Evolutionary conservation across 1,284 basidiomycete species (phyloP).

Genomic region (Rhodotorula sp.): DNA sequence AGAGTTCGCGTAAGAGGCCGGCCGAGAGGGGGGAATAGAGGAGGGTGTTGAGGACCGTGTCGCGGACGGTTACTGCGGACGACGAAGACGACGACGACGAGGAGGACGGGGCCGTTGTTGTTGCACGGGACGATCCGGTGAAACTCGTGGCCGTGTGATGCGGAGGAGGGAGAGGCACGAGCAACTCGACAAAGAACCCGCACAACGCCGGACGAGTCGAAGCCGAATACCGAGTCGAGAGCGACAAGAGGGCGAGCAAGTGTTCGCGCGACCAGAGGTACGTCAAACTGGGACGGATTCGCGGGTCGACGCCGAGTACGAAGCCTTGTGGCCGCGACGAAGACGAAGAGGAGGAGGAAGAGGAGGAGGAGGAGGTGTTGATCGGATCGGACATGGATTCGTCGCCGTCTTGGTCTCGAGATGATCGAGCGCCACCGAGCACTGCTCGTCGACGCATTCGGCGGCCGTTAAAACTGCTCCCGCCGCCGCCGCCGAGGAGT

Average conservation of each 20-base stretch:
- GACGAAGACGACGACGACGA: slow-evolving; percentile 59
- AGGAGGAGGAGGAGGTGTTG: no score
- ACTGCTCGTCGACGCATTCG: background rate
- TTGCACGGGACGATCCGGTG: slow-evolving; percentile 50
- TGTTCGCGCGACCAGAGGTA: slow-evolving; percentile 57
- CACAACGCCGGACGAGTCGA: slow-evolving; percentile 55
- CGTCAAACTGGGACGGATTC: slow-evolving; percentile 59
- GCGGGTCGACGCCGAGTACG: slow-evolving; percentile 48
- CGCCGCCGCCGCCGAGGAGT: background rate
- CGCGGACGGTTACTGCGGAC: slow-evolving; percentile 53
- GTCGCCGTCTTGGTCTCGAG: slow-evolving; percentile 6
- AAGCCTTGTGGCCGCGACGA: background rate
- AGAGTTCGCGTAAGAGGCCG: slow-evolving; percentile 70
- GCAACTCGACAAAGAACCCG: slow-evolving; percentile 59
- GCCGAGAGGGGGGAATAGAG: slow-evolving; percentile 40
- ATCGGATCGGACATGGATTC: slow-evolving; percentile 5
- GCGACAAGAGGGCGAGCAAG: slow-evolving; percentile 54
- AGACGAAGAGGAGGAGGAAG: slow-evolving; percentile 45
- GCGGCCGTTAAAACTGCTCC: no score
- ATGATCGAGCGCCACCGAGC: no score
- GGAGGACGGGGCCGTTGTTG: slow-evolving; percentile 51
- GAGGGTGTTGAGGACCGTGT: slow-evolving; percentile 53
- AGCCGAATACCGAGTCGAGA: slow-evolving; percentile 40
- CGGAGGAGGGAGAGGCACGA: slow-evolving; percentile 51
- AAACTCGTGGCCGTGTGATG: slow-evolving; percentile 41